Conservation (phyloP, 495 filamentous ascomycete genomes). For the Aspergillus campestris region DNA sequence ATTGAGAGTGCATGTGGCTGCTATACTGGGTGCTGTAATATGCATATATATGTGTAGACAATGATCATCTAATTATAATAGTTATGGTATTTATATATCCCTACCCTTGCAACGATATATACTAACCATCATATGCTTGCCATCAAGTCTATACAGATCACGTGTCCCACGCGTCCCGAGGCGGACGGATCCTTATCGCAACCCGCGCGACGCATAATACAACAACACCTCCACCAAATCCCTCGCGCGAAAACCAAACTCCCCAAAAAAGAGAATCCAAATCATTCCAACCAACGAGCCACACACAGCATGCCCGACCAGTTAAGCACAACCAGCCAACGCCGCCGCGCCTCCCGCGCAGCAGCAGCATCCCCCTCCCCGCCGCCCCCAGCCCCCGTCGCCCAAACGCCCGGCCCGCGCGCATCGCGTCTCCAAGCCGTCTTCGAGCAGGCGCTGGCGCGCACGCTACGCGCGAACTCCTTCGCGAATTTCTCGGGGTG, state of each 20-base stretch:
- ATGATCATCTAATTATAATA: no score
- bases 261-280: no score
- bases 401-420: slow-evolving; percentile 63
- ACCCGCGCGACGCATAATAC: background rate
- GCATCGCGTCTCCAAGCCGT: slow-evolving; percentile 62
- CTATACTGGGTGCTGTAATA: background rate
- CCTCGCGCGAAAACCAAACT: background rate
- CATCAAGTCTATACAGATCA: background rate
- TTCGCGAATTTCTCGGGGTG: slow-evolving; percentile 77
- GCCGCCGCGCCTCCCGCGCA: background rate
- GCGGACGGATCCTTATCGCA: background rate
- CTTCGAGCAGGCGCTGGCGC: slow-evolving; percentile 57
- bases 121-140: no score
- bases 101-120: no score
- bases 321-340: slow-evolving; percentile 2
- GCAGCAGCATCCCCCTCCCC: slow-evolving; percentile 38
- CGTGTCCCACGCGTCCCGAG: background rate
- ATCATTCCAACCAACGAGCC: slow-evolving; percentile 3
- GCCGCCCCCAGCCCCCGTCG: slow-evolving; percentile 46
- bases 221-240: background rate
- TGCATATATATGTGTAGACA: no score
- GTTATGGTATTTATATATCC: no score
- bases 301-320: slow-evolving; percentile 4
- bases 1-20: background rate
- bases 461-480: slow-evolving; percentile 64